Evolutionary conservation across 495 filamentous ascomycete species (phyloP).

Genomic region (Penicillium mononematosum): DNA sequence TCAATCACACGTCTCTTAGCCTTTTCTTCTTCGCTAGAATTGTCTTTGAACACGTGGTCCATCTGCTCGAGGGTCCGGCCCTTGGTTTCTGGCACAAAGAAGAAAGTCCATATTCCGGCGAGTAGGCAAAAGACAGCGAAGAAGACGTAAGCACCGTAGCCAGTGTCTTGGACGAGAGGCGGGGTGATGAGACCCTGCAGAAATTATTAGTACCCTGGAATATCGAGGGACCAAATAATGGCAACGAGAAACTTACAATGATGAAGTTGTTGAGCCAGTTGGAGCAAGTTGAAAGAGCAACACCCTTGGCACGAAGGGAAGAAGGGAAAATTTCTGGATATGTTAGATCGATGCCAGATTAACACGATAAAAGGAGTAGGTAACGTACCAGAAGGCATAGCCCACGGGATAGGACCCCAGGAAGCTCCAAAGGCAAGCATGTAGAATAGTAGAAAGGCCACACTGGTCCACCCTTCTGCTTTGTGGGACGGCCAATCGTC

Average conservation of each 20-base stretch:
- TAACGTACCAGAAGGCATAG: conserved; percentile 39
- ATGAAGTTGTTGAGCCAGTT: conserved; percentile 61
- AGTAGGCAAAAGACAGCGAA: conserved; percentile 59
- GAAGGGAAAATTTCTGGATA: conserved; percentile 49
- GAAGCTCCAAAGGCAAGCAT: conserved; percentile 49
- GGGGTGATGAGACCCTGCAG: conserved; percentile 51
- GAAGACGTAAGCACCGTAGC: conserved; percentile 56
- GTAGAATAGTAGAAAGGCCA: conserved; percentile 49
- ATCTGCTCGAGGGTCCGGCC: conserved; percentile 59
- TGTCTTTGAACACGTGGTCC: conserved; percentile 53
- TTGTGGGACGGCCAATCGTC: conserved; percentile 46
- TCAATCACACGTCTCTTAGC: conserved; percentile 41
- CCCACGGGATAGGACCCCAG: conserved; percentile 50
- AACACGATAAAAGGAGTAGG: neutral
- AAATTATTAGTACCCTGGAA: neutral
- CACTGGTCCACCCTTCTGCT: conserved; percentile 48
- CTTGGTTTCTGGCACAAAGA: conserved; percentile 58
- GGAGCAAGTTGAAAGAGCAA: conserved; percentile 51
- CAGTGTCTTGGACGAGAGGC: conserved; percentile 52
- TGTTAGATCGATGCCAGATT: neutral
- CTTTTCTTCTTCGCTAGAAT: conserved; percentile 40
- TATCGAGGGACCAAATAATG: neutral
- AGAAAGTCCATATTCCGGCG: conserved; percentile 51
- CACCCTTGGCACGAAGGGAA: conserved; percentile 52
- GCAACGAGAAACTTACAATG: conserved; percentile 33